Evolutionary conservation across 2,329 filamentous ascomycete genomes (phyloP).

Genomic region (Fusarium fujikuroi): DNA sequence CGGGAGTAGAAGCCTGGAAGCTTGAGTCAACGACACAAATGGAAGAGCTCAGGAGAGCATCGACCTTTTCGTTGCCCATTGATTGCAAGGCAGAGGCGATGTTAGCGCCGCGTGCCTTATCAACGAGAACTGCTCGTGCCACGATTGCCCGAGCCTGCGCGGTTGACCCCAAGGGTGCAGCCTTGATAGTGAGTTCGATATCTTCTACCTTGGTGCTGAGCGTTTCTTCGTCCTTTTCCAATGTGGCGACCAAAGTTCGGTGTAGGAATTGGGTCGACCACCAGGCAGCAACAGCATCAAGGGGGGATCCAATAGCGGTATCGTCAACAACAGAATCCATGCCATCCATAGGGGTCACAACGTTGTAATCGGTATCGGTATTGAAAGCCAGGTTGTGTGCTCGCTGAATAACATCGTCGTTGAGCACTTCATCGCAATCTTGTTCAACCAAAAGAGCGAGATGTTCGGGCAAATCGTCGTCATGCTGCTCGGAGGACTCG

Average conservation of each 20-base stretch:
- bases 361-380: constrained; percentile 75
- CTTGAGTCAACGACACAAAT: constrained; percentile 59
- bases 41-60: constrained; percentile 39
- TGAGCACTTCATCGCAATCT: constrained; percentile 84
- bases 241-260: constrained; percentile 70
- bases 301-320: constrained; percentile 82
- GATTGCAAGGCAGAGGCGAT: constrained; percentile 67
- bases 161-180: constrained; percentile 81
- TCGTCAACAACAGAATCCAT: constrained; percentile 90
- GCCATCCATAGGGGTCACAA: constrained; percentile 71
- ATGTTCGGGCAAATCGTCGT: constrained; percentile 76
- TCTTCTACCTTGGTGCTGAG: constrained; percentile 50
- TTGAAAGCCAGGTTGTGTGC: constrained; percentile 94
- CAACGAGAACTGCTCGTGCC: constrained; percentile 66
- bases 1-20: constrained; percentile 56
- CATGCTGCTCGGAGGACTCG: constrained; percentile 58
- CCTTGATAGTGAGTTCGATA: constrained; percentile 75
- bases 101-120: constrained; percentile 64
- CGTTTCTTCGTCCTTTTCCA: constrained; percentile 61
- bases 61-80: constrained; percentile 50
- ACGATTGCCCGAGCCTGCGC: constrained; percentile 71
- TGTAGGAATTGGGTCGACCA: constrained; percentile 82
- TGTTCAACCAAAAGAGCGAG: constrained; percentile 79
- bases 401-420: constrained; percentile 80
- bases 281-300: constrained; percentile 93